Evolutionary conservation across 768 basidiomycete species (phyloP).

Genomic region (Mycena vitilis): DNA sequence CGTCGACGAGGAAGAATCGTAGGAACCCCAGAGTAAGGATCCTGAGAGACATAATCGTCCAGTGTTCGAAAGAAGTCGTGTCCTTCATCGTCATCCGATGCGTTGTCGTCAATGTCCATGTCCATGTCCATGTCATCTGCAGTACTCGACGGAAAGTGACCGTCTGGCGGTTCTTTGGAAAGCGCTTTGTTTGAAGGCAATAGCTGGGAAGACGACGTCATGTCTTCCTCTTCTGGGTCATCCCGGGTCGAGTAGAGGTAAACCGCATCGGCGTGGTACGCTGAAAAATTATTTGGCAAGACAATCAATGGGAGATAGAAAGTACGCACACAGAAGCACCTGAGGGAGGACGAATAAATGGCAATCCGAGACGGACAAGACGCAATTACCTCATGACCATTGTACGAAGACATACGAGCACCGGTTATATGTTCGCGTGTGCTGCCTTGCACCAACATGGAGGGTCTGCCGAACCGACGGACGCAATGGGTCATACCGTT

Average conservation of each 20-base stretch:
- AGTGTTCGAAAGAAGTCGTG: conserved; percentile 37
- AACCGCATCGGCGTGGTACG: conserved; percentile 78
- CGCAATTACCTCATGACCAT: conserved; percentile 76
- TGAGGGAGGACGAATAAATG: conserved; percentile 40
- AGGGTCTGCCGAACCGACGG: conserved; percentile 75
- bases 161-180: conserved; percentile 31
- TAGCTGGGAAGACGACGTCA: conserved; percentile 28
- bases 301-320: neutral
- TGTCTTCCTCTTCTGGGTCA: conserved; percentile 52
- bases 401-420: conserved; percentile 73
- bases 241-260: conserved; percentile 82
- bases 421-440: conserved; percentile 78
- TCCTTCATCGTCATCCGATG: conserved; percentile 39
- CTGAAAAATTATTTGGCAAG: conserved; percentile 49
- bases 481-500: conserved; percentile 81
- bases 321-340: conserved; percentile 72
- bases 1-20: conserved; percentile 71
- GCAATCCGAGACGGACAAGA: conserved; percentile 7
- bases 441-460: conserved; percentile 37
- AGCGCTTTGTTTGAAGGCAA: conserved; percentile 42
- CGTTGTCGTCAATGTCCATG: conserved; percentile 49
- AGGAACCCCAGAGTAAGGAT: conserved; percentile 52
- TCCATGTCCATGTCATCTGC: conserved; percentile 49
- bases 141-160: conserved; percentile 37
- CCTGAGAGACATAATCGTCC: conserved; percentile 38